A percentile compares a stretch with the other conserved stretches of the same genome.
phyloP scores from a whole-genome alignment of 306 rosid genomes.

The Vigna trinervia region DNA sequence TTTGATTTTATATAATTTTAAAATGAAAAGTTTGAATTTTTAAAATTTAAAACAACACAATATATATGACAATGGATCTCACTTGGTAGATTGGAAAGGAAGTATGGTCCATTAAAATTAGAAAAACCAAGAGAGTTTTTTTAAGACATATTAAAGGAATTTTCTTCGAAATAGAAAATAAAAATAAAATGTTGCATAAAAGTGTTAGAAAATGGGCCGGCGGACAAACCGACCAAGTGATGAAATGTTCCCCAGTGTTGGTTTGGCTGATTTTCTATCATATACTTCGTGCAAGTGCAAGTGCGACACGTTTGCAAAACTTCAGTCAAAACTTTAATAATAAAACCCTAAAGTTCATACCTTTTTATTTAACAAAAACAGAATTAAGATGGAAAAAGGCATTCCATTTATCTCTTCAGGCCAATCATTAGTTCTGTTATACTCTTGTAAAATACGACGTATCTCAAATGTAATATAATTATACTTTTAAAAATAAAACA shows the following conservation, averaged over 20 bases:
- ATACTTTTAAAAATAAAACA: too few species aligned
- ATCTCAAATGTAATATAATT: too few species aligned
- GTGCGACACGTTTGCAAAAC: not conserved
- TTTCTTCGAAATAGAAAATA: not conserved
- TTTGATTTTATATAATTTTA: too few species aligned
- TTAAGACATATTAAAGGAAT: not conserved
- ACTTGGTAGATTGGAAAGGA: not conserved
- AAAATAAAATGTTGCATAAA: not conserved
- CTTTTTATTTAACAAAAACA: not conserved
- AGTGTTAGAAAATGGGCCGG: not conserved
- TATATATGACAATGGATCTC: too few species aligned
- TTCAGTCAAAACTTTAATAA: too few species aligned
- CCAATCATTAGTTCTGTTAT: not conserved
- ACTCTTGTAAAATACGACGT: too few species aligned
- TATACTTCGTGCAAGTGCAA: not conserved
- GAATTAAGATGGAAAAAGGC: too few species aligned
- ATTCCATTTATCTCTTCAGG: not conserved
- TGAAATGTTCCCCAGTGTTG: not conserved
- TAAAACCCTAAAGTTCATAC: not conserved
- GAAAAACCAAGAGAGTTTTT: not conserved
- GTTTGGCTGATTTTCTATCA: not conserved
- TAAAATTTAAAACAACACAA: too few species aligned
- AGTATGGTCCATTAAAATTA: not conserved
- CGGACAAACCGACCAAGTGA: conserved; percentile 12
- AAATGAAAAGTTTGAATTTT: too few species aligned